These are phyloP conservation scores for Clonostachys rhizophaga DNA, from an alignment of 2,329 filamentous ascomycete genomes.

Conservation along the genomic window DNA sequence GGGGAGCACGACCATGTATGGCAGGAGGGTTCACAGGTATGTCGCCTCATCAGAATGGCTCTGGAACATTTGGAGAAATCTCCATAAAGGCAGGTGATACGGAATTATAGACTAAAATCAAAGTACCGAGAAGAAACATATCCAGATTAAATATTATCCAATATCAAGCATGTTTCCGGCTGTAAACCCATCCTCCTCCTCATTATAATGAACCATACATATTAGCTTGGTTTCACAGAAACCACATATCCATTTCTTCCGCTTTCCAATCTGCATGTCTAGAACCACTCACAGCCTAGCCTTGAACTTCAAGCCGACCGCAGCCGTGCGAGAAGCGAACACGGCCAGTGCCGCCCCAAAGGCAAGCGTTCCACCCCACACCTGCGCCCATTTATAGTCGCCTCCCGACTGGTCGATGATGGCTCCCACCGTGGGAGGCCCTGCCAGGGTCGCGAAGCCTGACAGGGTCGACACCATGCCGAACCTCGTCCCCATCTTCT, in stretches of 20 bases:
- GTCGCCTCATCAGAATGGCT: neutral
- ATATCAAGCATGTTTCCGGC: no score
- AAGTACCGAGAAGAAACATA: neutral
- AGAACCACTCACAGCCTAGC: conserved; percentile 23
- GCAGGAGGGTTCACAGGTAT: conserved; percentile 51
- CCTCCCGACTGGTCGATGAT: conserved; percentile 35
- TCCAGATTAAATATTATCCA: neutral
- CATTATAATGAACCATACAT: no score
- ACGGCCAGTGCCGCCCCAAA: conserved; percentile 22
- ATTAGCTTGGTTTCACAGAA: no score
- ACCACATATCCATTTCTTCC: neutral
- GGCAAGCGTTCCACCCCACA: conserved; percentile 39
- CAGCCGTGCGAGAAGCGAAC: conserved; percentile 21
- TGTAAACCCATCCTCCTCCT: no score
- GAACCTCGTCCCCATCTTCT: conserved; percentile 37
- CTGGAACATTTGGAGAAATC: no score
- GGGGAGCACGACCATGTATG: conserved; percentile 63
- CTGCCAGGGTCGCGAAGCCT: conserved; percentile 35
- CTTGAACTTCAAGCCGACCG: conserved; percentile 26
- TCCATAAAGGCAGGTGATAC: no score
- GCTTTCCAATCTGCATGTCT: neutral
- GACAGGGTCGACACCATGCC: conserved; percentile 38
- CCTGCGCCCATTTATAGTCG: conserved; percentile 34
- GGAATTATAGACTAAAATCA: neutral
- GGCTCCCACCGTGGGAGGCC: conserved; percentile 36